These are phyloP conservation scores for Radiomyces spectabilis DNA, from an alignment of 192 early-diverging fungal species.

Conservation along the genomic window DNA sequence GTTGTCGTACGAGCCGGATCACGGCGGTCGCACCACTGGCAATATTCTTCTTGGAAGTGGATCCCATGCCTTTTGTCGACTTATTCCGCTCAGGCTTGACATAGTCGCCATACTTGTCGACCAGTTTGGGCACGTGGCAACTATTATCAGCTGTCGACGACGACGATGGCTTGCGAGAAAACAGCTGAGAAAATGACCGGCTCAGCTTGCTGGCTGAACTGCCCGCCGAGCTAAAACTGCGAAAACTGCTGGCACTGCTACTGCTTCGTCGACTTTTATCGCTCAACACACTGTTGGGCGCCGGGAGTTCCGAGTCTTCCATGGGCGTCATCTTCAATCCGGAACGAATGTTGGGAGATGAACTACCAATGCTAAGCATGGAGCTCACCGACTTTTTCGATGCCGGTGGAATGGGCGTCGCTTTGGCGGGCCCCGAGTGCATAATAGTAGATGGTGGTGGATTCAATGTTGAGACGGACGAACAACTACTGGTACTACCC, in stretches of 20 bases:
- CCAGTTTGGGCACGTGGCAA: not conserved
- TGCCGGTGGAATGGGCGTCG: not conserved
- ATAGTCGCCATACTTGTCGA: conserved; percentile 16
- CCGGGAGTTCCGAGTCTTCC: not conserved
- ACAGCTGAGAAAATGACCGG: not conserved
- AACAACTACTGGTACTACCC: too few relatives aligned
- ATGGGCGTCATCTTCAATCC: not conserved
- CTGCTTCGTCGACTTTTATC: not conserved
- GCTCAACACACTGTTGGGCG: not conserved
- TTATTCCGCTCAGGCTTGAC: conserved; percentile 5
- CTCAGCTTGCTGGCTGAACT: not conserved
- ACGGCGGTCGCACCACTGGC: conserved; percentile 90
- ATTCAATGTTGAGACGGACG: conserved; percentile 4
- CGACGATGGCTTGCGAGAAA: not conserved
- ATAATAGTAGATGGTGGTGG: not conserved
- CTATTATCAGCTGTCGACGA: not conserved
- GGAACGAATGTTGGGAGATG: not conserved
- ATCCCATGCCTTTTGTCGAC: not conserved
- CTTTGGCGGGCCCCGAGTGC: not conserved
- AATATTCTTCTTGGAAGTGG: conserved; percentile 40
- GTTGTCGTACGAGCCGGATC: conserved; percentile 62
- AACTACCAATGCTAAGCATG: too few relatives aligned
- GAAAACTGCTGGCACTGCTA: too few relatives aligned
- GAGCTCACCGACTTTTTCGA: not conserved
- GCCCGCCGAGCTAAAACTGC: too few relatives aligned